Evolutionary conservation across 495 filamentous ascomycete genomes (phyloP).

Genomic region (Penicillium ucsense): DNA sequence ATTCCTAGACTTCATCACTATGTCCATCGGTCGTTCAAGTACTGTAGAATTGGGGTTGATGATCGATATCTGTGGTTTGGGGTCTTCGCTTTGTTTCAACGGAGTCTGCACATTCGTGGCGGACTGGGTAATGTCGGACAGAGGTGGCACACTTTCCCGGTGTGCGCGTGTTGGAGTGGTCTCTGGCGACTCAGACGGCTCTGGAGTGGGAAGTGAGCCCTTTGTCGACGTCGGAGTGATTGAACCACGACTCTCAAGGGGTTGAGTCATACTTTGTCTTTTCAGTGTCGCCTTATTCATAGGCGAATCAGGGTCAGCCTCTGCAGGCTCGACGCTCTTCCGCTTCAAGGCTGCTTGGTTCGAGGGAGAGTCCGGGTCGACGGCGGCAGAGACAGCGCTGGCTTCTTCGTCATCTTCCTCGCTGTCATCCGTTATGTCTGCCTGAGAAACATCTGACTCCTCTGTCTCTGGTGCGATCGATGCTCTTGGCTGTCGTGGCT

Average conservation of each 20-base stretch:
- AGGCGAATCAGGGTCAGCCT: conserved; percentile 49
- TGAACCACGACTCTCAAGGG: conserved; percentile 45
- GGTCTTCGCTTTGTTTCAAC: conserved; percentile 27
- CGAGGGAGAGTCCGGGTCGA: conserved; percentile 50
- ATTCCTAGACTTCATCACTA: conserved; percentile 78
- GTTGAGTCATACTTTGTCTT: conserved; percentile 57
- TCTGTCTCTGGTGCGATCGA: conserved; percentile 11
- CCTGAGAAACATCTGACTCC: conserved; percentile 23
- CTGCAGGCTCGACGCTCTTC: conserved; percentile 34
- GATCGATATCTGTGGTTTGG: conserved; percentile 46
- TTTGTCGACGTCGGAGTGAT: conserved; percentile 30
- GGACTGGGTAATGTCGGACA: conserved; percentile 70
- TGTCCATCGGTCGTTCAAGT: conserved; percentile 86
- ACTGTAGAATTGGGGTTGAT: conserved; percentile 65
- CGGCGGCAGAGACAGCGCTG: conserved; percentile 32
- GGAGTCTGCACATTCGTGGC: conserved; percentile 52
- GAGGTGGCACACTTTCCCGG: conserved; percentile 46
- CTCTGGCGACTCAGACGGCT: conserved; percentile 45
- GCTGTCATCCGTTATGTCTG: conserved; percentile 18
- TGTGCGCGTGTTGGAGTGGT: conserved; percentile 36
- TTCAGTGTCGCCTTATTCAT: conserved; percentile 51
- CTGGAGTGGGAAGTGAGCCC: conserved; percentile 50
- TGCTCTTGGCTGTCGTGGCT: conserved; percentile 22
- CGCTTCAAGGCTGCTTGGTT: conserved; percentile 55
- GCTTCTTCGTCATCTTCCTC: conserved; percentile 20